Percentiles rank a stretch among this genome's conserved stretches.
phyloP scores from a whole-genome alignment of 1,284 basidiomycete species.

The Coniferiporia sulphurascens region DNA sequence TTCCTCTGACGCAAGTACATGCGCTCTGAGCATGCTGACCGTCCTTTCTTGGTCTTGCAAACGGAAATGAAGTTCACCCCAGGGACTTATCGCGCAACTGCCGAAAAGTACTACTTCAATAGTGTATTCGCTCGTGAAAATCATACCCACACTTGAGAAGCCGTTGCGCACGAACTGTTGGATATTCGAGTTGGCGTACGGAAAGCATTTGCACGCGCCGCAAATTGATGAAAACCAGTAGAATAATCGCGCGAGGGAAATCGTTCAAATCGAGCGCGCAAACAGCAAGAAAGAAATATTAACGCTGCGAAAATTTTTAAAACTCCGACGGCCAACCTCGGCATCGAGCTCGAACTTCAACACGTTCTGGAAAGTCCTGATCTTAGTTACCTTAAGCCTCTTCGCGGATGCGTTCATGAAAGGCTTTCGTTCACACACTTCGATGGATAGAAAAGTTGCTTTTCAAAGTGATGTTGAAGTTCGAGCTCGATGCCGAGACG shows the following conservation, averaged over 20 bases:
- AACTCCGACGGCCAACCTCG: too few relatives aligned
- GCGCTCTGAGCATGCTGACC: neutral
- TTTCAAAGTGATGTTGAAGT: neutral
- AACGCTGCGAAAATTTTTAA: too few relatives aligned
- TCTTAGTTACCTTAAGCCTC: slow-evolving; percentile 22
- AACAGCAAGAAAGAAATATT: too few relatives aligned
- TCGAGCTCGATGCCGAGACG: too few relatives aligned
- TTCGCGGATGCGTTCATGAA: slow-evolving; percentile 32
- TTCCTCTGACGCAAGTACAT: neutral
- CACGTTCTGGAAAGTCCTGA: slow-evolving; percentile 33
- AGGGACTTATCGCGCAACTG: slow-evolving; percentile 29
- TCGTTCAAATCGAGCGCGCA: too few relatives aligned
- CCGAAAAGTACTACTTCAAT: slow-evolving; percentile 31
- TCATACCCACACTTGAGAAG: slow-evolving; percentile 29
- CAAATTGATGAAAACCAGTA: too few relatives aligned
- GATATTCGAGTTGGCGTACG: too few relatives aligned
- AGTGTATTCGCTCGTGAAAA: slow-evolving; percentile 34
- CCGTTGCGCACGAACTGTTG: slow-evolving; percentile 30
- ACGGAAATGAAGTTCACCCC: slow-evolving; percentile 20
- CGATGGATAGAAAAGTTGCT: neutral
- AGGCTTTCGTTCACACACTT: slow-evolving; percentile 18
- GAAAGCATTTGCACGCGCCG: too few relatives aligned
- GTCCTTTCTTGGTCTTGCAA: neutral
- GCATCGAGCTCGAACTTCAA: slow-evolving; percentile 26
- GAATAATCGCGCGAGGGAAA: too few relatives aligned